Evolutionary conservation across 1,139 yeast genomes (phyloP), one percentile per base, ranked within the genome.

Genomic region (Pichia sp.): DNA sequence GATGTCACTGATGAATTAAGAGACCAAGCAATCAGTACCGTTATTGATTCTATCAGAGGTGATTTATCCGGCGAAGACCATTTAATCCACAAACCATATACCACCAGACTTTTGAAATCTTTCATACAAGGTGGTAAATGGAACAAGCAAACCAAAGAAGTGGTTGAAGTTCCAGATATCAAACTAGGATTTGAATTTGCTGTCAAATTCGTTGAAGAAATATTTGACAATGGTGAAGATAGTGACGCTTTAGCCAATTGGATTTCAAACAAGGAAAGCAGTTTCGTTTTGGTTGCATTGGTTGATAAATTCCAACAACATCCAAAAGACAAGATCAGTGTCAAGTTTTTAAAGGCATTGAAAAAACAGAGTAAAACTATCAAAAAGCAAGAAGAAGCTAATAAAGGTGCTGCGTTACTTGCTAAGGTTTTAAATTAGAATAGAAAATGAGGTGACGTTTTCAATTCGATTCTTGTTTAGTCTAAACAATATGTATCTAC

Each of bases 71-170:
- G 75, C 36, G 85, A 80, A 55, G 81, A 75, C 42, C 92, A 82
- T 57, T 71, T 85, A 48, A 71, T 85, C 48, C 75, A 79, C 57
- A 77, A 79, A 59, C 85, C 95, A 48, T 83, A 83, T 60, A 75
- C 86, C 28, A 75, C 88, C 6, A 81, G 97, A 68, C 70, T 85
- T 38, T 68, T 90, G 54, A 84, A 88, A 64, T 71, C 86, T 3
- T 70, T 90, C 57, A 82, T 87, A 51, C 95, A 87, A 64, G 94
- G 95, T 64, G 85, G 90, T 62, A 79, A 75, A 59, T 88, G 88
- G 77, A 71, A 78, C 55, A 75, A 73, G 58, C 77, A 77, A 58
- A 75, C 77, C 52, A 74, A 73, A 56, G 65, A 64, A 43, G 64
- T 77, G 33, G 75, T 66, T 35, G 71, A 69, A 42, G 60, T 73